Base-by-base conservation (phyloP, 176 grass and related monocot genomes). In the Oryza longistaminata region DNA sequence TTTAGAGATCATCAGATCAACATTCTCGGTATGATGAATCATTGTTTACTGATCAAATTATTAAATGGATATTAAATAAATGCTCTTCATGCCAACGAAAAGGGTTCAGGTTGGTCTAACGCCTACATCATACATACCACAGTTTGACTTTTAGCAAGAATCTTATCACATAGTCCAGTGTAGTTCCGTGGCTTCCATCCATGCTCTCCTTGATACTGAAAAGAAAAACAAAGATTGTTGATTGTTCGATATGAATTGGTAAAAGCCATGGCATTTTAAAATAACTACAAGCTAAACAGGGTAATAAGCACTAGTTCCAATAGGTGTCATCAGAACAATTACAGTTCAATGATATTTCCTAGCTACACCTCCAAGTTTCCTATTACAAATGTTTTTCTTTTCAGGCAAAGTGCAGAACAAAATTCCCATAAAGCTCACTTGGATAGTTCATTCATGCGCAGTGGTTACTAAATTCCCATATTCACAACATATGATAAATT, bases 71-170 rank as follows among this genome's bases (percentile, higher is more conserved):
- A 82, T 37, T 26, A 13, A 68, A 37, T 44, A 77, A 48, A 34
- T 26, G 33, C 19, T 70, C 64, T 62, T 78, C 27, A 22, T 86
- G 74, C 7, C 48, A 73, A 55, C n/a, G n/a, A 35, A 35, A 83
- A 11, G 34, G 72, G 25, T 58, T 74, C 19, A 17, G 53, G 21
- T 48, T 48, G 22, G 42, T 62, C 11, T 85, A 67, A 29, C 75
- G 78, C 66, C 75, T 29, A 77, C 16, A 88, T 82, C 48, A 77
- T 13, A 88, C 93, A 74, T 96, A 98, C 96, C 93, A 98, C 87
- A 83, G 90, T 95, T 90, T 98, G 96, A 70, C 91, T 95, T 95
- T 98, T 98, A 73, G 93, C 90, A 81, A 98, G 96, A 61, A 98
- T 93, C 71, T 94, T 98, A 64, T 98, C 96, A 87, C 96, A 98